Evolutionary conservation across 108 stramenopile genomes (phyloP).

Genomic region (Pelagomonas calceolata): DNA sequence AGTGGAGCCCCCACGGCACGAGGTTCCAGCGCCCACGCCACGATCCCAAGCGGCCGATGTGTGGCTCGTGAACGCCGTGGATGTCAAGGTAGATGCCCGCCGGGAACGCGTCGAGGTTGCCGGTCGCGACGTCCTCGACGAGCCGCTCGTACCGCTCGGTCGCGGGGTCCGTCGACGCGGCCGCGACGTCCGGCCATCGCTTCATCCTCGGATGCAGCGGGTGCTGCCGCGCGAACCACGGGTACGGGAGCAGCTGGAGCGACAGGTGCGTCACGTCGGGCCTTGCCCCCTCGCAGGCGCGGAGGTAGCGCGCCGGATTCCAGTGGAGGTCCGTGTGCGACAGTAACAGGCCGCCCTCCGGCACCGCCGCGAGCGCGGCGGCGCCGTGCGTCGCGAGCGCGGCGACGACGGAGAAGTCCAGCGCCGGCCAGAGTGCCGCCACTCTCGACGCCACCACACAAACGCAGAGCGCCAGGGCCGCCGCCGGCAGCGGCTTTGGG

Average conservation of each 20-base stretch:
- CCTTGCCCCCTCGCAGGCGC: conserved; percentile 22
- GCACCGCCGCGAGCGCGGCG: conserved; percentile 16
- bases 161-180: neutral
- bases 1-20: conserved; percentile 6
- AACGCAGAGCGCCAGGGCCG: neutral
- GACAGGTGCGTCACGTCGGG: conserved; percentile 28
- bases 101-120: neutral
- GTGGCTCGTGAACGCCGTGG: conserved; percentile 8
- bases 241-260: conserved; percentile 42
- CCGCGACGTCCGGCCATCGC: neutral
- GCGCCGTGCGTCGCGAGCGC: neutral
- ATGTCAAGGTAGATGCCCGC: conserved; percentile 8
- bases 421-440: neutral
- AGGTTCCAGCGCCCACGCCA: neutral
- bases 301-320: conserved; percentile 33
- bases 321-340: conserved; percentile 38
- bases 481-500: neutral
- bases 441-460: neutral
- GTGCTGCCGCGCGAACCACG: conserved; percentile 27
- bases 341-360: conserved; percentile 17
- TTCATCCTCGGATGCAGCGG: too few species aligned
- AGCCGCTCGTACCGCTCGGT: neutral
- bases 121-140: neutral
- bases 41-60: neutral
- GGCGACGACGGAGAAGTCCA: neutral